Base-by-base conservation (phyloP, 1,284 basidiomycete species). In the Moesziomyces parantarcticus region DNA sequence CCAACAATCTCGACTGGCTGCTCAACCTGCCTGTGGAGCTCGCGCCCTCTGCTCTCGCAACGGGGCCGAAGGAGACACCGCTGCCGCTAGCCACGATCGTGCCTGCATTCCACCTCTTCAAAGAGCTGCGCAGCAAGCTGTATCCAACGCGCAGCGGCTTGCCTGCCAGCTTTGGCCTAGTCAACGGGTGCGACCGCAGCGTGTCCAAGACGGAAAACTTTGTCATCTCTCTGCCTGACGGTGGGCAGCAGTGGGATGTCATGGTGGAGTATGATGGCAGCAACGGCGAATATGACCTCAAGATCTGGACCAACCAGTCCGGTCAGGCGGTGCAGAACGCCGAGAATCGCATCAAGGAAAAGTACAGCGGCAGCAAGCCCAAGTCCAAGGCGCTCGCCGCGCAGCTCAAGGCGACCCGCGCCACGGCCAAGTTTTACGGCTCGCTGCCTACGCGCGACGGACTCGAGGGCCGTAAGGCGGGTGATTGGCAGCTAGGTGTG, bases 181-280 rank as follows among this genome's bases (percentile, higher is more conserved):
- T 47, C 18, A 47, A 21, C 46, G 46, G 46, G 6, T 47, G 46
- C 46, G 46, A 47, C n/a, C 46, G 46, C 25, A 47, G 46, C 46
- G 46, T 47, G 46, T 47, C 46, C 46, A 47, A 47, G 46, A 47
- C 46, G 26, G 46, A 47, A 14, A 47, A 47, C 29, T 47, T 47
- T 47, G 46, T 47, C 18, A 29, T 47, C 14, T 47, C 46, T 9
- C 46, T 47, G 46, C 46, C 46, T 8, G 46, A 47, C n/a, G 46
- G 46, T n/a, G 46, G 46, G 9, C 25, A 47, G 46, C 25, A 47
- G 29, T 47, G 46, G 46, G 46, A 47, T 20, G 46, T 47, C 18
- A 47, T 47, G 46, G 46, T 47, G 7, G 46, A 47, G 25, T 47
- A 47, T 20, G 46, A 47, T 20, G 46, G 46, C 46, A 13, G 18